Evolutionary conservation across 257 asterid genomes (phyloP), one percentile per base, ranked within the genome.

Genomic region (Solanum chmielewskii): DNA sequence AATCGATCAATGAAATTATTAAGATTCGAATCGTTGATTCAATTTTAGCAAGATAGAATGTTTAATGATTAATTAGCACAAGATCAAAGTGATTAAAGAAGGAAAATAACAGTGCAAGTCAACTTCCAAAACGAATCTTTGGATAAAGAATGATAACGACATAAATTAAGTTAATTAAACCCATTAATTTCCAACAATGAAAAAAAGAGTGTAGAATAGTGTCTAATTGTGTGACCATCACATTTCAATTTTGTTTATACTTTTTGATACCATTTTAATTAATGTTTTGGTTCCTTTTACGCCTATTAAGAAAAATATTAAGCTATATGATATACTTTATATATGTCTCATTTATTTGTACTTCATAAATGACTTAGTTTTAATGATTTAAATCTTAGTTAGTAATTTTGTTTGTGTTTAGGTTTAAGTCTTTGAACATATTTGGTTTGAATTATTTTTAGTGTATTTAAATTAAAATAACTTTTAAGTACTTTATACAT

Each of bases 111-210:
- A 13, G 85, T 85, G 82, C 66, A 64, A 84, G 91, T 90, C 92
- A 75, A 70, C 85, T 49, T 91, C 86, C 7, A 75, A n/a, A 45
- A 78, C 88, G 89, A 90, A 90, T 90, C 88, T 86, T 44, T 23
- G 78, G 90, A 90, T 74, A 86, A 87, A 86, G 89, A 90, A 60
- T 73, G 91, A 84, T 80, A 91, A 78, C 52, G 86, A 89, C 86
- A 39, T 85, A 33, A 83, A 87, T 87, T 85, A 74, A 39, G 7
- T 11, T 12, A 39, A 41, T 10, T 23, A n/a, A 76, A 18, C 29
- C 27, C 29, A 73, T 73, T 73, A 37, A 35, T 73, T 35, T 35
- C 47, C 29, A 35, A 35, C 16, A 42, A 71, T 71, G 3, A 4
- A 25, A 25, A 64, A n/a, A 60, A n/a, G 27, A 62, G 31, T 23